phyloP scores from a whole-genome alignment of 2,329 filamentous ascomycete genomes.

The Keithomyces neogunnii region DNA sequence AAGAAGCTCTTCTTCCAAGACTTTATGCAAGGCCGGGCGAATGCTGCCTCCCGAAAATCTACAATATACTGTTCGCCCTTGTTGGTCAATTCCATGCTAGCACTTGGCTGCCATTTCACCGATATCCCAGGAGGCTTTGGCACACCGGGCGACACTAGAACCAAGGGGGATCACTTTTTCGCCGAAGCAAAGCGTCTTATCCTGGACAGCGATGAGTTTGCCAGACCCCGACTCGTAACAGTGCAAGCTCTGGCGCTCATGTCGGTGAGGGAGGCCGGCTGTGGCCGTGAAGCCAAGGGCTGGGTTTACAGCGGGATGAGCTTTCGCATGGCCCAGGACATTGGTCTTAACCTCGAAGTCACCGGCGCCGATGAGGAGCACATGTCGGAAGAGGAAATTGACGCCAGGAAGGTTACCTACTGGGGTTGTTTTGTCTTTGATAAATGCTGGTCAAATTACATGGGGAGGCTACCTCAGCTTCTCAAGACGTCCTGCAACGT shows the following conservation, averaged over 20 bases:
- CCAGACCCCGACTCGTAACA: constrained; percentile 77
- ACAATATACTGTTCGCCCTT: constrained; percentile 74
- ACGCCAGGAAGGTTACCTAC: constrained; percentile 84
- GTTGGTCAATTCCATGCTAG: constrained; percentile 88
- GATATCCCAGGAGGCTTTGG: constrained; percentile 64
- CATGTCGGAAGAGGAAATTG: constrained; percentile 74
- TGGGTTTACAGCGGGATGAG: constrained; percentile 99
- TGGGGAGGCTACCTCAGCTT: constrained; percentile 83
- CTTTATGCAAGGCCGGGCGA: constrained; percentile 63
- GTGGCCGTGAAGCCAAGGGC: constrained; percentile 85
- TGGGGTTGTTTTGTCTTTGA: constrained; percentile 99
- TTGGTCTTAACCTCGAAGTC: constrained; percentile 82
- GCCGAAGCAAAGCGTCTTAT: constrained; percentile 85
- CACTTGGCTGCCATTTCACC: constrained; percentile 89
- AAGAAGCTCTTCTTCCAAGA: constrained; percentile 81
- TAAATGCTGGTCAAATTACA: constrained; percentile 97
- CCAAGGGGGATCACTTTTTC: constrained; percentile 94
- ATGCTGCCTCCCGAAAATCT: constrained; percentile 41
- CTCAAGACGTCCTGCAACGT: constrained; percentile 72
- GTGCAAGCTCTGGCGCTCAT: constrained; percentile 91
- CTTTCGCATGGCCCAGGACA: constrained; percentile 92
- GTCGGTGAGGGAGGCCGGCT: constrained; percentile 93
- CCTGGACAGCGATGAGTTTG: constrained; percentile 86
- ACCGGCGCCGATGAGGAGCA: constrained; percentile 52
- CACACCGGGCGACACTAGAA: constrained; percentile 64